Evolutionary conservation across 2,329 filamentous ascomycete species (phyloP), one percentile per base, ranked within the genome.

Genomic region (Triangularia setosa): DNA sequence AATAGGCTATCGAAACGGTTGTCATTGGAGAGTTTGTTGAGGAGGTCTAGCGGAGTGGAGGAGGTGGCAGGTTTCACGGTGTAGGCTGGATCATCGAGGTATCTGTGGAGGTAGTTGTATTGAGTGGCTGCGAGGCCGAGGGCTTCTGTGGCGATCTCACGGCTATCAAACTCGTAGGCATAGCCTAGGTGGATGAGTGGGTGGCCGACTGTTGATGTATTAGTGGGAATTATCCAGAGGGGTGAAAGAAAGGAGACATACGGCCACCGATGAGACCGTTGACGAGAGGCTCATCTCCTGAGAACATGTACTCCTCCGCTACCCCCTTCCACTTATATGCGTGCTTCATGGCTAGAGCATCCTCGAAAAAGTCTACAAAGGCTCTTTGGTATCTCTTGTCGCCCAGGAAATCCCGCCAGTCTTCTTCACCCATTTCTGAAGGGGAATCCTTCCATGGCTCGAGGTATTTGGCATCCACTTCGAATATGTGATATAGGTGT

Each of bases 141-240:
- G 0, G 93, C 91, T 79, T 99, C 95, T 77, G 97, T 95, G 57
- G 89, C 93, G 21, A 98, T 75, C 68, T 96, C 94, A 64, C 89
- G 90, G 70, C 86, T 95, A 67, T 91, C 86, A 71, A 98, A 83
- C 79, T 99, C 94, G 73, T 90, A 94, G 9, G 93, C 95, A 74
- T 96, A 97, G n/a, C 88, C 93, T 2, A 99, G 83, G 72, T 98
- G 95, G 64, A 98, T 95, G n/a, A 98, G 81, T 1, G 94, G 91
- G 72, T 97, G 92, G 18, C 90, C 94, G 66, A 97, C 91, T 94
- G 68, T 25, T 62, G 9, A 16, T 3, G 44, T 33, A 69, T 79
- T 60, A 80, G 75, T 63, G 24, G 62, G 24, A 21, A 21, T 53
- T 30, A 25, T 23, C n/a, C 12, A 16, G 0, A n/a, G 35, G 53